Conservation (phyloP, 768 basidiomycete genomes). For the Neoboletus brunneissimus region DNA sequence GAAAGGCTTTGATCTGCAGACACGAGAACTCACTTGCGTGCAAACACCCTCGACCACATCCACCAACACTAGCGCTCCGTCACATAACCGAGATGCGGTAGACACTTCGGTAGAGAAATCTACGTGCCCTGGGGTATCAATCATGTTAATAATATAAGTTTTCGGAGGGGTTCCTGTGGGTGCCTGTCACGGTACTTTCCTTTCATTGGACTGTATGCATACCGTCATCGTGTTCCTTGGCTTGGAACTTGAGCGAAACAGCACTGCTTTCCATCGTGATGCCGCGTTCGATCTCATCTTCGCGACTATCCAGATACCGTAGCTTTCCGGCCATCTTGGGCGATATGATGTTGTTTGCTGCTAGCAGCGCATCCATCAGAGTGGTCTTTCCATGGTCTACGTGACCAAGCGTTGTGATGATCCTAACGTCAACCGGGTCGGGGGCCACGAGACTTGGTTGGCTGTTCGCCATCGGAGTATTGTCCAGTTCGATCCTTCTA, state of each 20-base stretch:
- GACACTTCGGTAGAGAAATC: conserved; percentile 98
- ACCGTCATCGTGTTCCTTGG: conserved; percentile 68
- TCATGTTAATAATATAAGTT: conserved; percentile 89
- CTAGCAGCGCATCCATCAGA: conserved; percentile 90
- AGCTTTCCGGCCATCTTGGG: conserved; percentile 93
- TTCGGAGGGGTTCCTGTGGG: conserved; percentile 53
- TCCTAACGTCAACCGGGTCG: conserved; percentile 54
- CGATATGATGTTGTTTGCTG: conserved; percentile 98
- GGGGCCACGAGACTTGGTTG: conserved; percentile 17
- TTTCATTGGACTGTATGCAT: conserved; percentile 25
- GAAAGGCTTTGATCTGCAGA: background rate
- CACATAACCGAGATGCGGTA: conserved; percentile 88
- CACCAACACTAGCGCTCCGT: conserved; percentile 92
- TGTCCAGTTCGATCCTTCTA: background rate
- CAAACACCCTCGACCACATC: conserved; percentile 98
- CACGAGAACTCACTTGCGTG: conserved; percentile 72
- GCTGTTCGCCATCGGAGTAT: conserved; percentile 23
- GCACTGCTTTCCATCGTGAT: conserved; percentile 99
- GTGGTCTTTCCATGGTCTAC: conserved; percentile 98
- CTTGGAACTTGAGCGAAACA: conserved; percentile 85
- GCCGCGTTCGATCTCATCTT: conserved; percentile 96
- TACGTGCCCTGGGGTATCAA: conserved; percentile 98
- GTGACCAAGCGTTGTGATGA: conserved; percentile 84
- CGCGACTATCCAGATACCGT: conserved; percentile 90
- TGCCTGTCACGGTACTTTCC: conserved; percentile 33